These are phyloP conservation scores for Trichoderma erinaceum DNA, from an alignment of 495 filamentous ascomycete genomes.

Conservation along the genomic window DNA sequence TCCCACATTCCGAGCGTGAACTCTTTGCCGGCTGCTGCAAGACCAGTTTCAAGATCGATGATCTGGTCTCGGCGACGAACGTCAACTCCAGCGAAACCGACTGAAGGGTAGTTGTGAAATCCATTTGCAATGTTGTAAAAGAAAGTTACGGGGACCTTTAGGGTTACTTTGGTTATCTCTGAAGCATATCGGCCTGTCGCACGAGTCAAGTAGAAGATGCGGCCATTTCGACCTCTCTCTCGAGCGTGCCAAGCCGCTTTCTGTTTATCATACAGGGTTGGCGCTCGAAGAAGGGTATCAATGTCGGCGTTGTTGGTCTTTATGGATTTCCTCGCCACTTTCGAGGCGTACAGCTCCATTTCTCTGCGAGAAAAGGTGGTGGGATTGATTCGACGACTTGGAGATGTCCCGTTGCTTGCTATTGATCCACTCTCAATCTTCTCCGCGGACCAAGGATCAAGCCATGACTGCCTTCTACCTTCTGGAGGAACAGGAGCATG, in stretches of 20 bases:
- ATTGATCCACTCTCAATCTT: neutral
- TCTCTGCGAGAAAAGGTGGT: neutral
- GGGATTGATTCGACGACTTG: conserved; percentile 4
- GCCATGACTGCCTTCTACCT: conserved; percentile 5
- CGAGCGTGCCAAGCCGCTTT: conserved; percentile 1
- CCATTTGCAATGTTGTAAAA: conserved; percentile 9
- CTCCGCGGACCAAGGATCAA: neutral
- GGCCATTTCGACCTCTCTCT: conserved; percentile 6
- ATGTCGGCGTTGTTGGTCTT: conserved; percentile 7
- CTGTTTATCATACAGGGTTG: neutral
- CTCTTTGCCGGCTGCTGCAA: neutral
- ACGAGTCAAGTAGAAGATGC: neutral
- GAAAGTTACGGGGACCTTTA: neutral
- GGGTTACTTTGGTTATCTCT: neutral
- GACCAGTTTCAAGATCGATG: neutral
- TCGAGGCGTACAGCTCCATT: neutral
- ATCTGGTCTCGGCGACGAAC: conserved; percentile 5
- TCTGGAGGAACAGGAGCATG: neutral
- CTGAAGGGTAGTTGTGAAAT: conserved; percentile 8
- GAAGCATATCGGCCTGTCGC: neutral
- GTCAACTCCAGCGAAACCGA: neutral
- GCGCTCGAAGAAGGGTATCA: neutral
- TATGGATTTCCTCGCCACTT: neutral
- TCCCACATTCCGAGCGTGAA: conserved; percentile 4
- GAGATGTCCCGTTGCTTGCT: neutral